These are phyloP conservation scores for Tolypocladium album DNA, from an alignment of 2,329 filamentous ascomycete genomes.

Conservation along the genomic window DNA sequence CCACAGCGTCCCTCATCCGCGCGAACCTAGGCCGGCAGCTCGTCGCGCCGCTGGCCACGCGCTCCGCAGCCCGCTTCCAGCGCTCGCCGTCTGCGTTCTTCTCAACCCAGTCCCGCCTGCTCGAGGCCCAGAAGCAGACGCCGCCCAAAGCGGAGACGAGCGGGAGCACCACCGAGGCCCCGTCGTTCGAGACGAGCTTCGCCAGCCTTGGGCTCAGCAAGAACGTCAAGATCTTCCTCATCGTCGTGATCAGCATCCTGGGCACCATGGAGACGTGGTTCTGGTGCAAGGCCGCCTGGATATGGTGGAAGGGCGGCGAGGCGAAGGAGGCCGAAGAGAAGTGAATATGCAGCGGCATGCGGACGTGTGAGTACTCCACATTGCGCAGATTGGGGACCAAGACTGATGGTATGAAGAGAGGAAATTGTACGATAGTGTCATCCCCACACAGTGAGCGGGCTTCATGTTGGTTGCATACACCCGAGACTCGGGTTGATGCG, in stretches of 20 bases:
- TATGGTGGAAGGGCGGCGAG: constrained; percentile 13
- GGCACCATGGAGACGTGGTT: constrained; percentile 22
- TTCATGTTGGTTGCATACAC: background rate
- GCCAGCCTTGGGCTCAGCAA: constrained; percentile 15
- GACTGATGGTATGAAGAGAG: background rate
- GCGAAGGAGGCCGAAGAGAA: background rate
- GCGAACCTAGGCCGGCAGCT: background rate
- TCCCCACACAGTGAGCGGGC: background rate
- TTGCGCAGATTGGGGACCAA: background rate
- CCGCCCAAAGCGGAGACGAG: background rate
- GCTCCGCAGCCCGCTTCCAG: background rate
- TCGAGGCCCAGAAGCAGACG: background rate
- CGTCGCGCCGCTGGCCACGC: background rate
- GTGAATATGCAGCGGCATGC: background rate
- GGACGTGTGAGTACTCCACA: background rate
- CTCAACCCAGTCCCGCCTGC: background rate
- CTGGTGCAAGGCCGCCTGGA: constrained; percentile 17
- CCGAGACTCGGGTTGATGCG: background rate
- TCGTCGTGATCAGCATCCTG: constrained; percentile 15
- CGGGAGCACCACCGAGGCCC: background rate
- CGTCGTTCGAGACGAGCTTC: constrained; percentile 5
- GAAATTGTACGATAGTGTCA: background rate
- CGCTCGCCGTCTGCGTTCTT: background rate
- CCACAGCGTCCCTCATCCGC: background rate
- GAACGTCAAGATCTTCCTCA: constrained; percentile 13